Evolutionary conservation across 129 eudicot species (phyloP).

Genomic region (Flaveria brownii): DNA sequence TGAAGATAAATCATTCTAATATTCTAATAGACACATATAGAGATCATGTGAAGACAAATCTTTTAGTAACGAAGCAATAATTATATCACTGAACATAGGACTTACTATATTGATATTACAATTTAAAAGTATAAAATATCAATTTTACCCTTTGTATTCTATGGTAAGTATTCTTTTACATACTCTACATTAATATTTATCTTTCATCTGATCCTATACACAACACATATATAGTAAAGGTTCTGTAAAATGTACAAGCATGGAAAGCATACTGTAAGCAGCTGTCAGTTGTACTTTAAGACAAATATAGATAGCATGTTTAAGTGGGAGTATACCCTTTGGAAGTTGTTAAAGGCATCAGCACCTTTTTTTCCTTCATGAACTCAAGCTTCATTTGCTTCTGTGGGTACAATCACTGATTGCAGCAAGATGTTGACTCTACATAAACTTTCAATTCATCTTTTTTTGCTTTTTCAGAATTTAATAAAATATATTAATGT

Average conservation of each 20-base stretch:
- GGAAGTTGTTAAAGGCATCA: constrained; percentile 44
- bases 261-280: constrained; percentile 42
- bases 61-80: neutral
- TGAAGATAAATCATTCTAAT: too few species aligned
- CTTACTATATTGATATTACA: neutral
- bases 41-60: neutral
- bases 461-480: constrained; percentile 21
- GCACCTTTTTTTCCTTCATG: constrained; percentile 33
- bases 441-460: constrained; percentile 29
- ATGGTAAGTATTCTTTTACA: neutral
- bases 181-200: neutral
- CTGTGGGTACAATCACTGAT: constrained; percentile 49
- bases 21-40: too few species aligned
- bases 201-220: neutral
- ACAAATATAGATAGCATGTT: constrained; percentile 36
- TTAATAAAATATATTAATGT: constrained; percentile 4
- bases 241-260: constrained; percentile 39
- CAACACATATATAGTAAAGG: neutral
- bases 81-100: neutral
- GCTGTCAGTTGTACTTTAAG: constrained; percentile 44
- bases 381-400: constrained; percentile 40
- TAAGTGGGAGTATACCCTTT: constrained; percentile 46
- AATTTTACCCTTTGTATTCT: neutral
- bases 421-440: constrained; percentile 43
- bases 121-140: neutral